phyloP scores from a whole-genome alignment of 78 protist genomes.

The Salpingoeca rosetta region DNA sequence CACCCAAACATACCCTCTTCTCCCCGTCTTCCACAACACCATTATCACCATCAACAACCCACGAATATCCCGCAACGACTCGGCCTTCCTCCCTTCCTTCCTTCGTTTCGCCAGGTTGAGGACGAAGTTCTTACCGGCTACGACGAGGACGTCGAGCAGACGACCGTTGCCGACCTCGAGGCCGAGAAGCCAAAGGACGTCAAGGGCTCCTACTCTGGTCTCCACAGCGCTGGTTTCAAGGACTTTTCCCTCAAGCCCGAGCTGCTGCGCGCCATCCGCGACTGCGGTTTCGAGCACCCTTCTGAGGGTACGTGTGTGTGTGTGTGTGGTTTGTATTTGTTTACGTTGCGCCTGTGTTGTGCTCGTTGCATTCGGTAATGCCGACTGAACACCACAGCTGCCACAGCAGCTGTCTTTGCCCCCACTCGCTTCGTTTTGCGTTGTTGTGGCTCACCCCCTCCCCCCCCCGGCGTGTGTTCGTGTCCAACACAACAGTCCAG shows the following conservation, averaged over 20 bases:
- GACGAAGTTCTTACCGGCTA: too few species aligned
- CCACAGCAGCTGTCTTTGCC: too few species aligned
- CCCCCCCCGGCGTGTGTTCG: not conserved
- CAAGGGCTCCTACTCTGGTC: constrained; percentile 35
- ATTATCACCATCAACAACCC: too few species aligned
- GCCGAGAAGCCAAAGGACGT: not conserved
- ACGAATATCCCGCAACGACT: too few species aligned
- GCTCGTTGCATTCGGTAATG: too few species aligned
- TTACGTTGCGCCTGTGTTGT: too few species aligned
- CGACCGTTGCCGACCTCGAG: not conserved
- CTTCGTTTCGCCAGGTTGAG: too few species aligned
- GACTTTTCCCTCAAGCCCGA: constrained; percentile 96
- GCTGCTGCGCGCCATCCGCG: constrained; percentile 82
- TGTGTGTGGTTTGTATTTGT: not conserved
- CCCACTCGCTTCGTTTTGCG: not conserved
- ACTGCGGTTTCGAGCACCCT: constrained; percentile 97
- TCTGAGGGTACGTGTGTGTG: constrained; percentile 65
- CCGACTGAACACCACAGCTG: too few species aligned
- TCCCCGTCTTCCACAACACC: too few species aligned
- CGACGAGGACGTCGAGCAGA: not conserved
- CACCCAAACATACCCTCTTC: too few species aligned
- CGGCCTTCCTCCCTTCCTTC: too few species aligned
- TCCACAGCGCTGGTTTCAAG: constrained; percentile 77
- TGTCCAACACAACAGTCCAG: constrained; percentile 76
- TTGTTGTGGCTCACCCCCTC: not conserved